Conservation (phyloP, 2,329 filamentous ascomycete genomes). For the Beauveria medogensis region DNA sequence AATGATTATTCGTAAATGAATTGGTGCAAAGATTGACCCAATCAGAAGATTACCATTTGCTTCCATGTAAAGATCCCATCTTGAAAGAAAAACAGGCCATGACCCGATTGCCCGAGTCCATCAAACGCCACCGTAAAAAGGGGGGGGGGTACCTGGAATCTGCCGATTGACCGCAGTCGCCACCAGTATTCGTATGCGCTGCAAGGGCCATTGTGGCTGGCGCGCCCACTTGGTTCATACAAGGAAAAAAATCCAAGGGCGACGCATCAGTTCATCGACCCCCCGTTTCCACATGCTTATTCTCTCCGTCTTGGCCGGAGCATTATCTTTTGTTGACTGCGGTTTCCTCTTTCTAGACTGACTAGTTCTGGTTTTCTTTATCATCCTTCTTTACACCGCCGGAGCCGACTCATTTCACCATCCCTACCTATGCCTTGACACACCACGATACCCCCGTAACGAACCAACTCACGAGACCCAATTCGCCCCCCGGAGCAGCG, state of each 20-base stretch:
- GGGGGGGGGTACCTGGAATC: not conserved
- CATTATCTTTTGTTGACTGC: not conserved
- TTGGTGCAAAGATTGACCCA: no score
- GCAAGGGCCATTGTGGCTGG: not conserved
- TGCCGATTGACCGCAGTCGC: not conserved
- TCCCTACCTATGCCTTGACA: not conserved
- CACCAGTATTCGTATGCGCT: conserved; percentile 7
- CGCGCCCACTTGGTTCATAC: not conserved
- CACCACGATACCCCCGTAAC: not conserved
- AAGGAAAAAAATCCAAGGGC: conserved; percentile 1
- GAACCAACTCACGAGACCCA: not conserved
- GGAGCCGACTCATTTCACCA: not conserved
- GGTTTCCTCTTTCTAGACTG: not conserved
- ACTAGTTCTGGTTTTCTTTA: not conserved
- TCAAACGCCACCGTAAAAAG: not conserved
- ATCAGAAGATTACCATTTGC: no score
- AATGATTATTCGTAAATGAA: no score
- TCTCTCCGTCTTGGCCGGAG: not conserved
- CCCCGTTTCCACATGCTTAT: conserved; percentile 11
- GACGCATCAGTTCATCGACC: conserved; percentile 7
- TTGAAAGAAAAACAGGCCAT: not conserved
- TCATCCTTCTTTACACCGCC: no score
- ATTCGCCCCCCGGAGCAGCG: not conserved
- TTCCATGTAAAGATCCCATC: not conserved
- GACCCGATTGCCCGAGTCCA: no score